Evolutionary conservation across 768 basidiomycete species (phyloP), one percentile per base, ranked within the genome.

Genomic region (Holtermannia corniformis): DNA sequence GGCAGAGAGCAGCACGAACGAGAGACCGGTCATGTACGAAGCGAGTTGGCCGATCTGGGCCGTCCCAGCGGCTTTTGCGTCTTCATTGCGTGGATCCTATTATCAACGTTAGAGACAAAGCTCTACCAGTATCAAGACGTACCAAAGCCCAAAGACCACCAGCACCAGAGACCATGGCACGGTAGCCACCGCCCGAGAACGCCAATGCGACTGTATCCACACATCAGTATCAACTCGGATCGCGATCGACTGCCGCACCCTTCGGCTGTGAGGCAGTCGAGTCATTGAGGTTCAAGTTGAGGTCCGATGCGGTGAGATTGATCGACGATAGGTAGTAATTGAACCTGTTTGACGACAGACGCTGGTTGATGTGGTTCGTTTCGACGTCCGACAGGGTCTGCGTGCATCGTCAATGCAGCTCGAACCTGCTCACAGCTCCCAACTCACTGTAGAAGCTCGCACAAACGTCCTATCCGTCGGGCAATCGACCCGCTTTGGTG

Each of bases 1-100:
- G 3, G 81, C 71, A n/a, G 83, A 81, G 64, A 86, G n/a, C n/a
- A n/a, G n/a, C n/a, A n/a, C 85, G 45, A 84, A 71, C 13, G 86
- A 74, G 2, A 83, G 84, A 2, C 84, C 84, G 0, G 82, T 82
- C 4, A 83, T 83, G 2, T 54, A 57, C 13, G 73, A 75, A 1
- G 73, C 67, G 59, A 80, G 81, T 23, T 81, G 77, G 1, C 69
- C 66, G 52, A 85, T 85, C 37, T 52, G 82, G 74, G 22, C 78
- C 78, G 72, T 87, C 84, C 44, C 56, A 7, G 50, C 64, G 57
- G 59, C 59, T 42, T 65, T 56, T 21, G 56, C 61, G 5, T 63
- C 66, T 3, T 59, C 45, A 2, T 60, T 60, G 37, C 52, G 48
- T 37, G 56, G 60, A 56, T 40, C 14, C 40, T 51, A 41, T 57